Percentiles rank a stretch among this genome's conserved stretches.
Conservation (phyloP, 306 rosid species). For the Malus fusca region DNA sequence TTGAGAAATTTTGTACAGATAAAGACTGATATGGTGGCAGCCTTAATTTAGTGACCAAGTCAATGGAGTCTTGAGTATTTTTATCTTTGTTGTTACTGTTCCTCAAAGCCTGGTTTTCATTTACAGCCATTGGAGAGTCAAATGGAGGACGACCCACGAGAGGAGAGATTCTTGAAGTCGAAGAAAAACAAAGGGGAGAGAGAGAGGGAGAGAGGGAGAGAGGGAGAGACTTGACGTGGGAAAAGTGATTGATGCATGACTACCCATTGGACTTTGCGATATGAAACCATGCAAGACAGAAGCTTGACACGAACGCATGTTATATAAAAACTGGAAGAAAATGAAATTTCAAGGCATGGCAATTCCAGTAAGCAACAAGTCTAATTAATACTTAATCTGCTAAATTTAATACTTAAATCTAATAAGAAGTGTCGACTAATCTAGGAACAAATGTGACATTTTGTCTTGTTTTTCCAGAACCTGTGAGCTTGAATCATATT, state of each 20-base stretch:
- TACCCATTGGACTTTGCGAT: background rate
- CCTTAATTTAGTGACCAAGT: background rate
- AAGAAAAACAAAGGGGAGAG: background rate
- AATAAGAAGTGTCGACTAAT: background rate
- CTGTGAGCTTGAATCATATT: background rate
- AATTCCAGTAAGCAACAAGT: background rate
- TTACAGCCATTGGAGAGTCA: background rate
- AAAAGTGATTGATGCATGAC: conserved; percentile 32
- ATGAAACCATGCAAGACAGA: conserved; percentile 22
- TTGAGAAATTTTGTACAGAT: too few species aligned
- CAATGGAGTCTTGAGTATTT: background rate
- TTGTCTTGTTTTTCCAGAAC: background rate
- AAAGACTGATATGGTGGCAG: background rate
- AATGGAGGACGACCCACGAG: conserved; percentile 3
- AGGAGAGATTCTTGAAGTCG: background rate
- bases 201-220: background rate
- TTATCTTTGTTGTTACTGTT: background rate
- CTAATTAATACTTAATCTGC: background rate
- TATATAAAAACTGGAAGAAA: background rate
- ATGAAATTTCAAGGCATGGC: background rate
- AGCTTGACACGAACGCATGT: background rate
- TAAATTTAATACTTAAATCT: too few species aligned
- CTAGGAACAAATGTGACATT: background rate
- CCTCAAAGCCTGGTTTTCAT: background rate
- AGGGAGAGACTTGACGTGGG: conserved; percentile 11